These are phyloP conservation scores for Candida oleophila DNA, from an alignment of 805 yeast genomes.

Conservation along the genomic window DNA sequence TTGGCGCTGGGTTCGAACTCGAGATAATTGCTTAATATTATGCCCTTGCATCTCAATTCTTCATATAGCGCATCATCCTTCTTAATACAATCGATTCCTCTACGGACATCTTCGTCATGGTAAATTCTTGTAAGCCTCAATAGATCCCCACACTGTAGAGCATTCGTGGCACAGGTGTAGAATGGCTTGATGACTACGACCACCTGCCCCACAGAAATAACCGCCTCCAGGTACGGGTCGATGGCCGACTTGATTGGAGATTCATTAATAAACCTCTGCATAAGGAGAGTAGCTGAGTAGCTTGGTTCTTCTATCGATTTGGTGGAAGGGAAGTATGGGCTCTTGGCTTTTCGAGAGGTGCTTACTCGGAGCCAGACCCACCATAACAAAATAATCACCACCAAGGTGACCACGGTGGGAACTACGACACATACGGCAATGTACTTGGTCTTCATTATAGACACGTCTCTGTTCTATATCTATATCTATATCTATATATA, in stretches of 20 bases:
- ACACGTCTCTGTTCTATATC: too few relatives aligned
- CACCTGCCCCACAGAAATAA: slow-evolving; percentile 27
- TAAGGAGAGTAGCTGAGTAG: not conserved
- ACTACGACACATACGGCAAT: too few relatives aligned
- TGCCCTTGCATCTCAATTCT: slow-evolving; percentile 28
- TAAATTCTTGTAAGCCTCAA: slow-evolving; percentile 21
- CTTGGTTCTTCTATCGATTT: not conserved
- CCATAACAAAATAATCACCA: too few relatives aligned
- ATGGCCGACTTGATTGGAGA: slow-evolving; percentile 19
- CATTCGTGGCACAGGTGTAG: slow-evolving; percentile 10
- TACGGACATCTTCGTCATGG: slow-evolving; percentile 15
- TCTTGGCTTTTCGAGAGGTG: too few relatives aligned
- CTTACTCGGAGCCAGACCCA: too few relatives aligned
- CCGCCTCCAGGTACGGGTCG: slow-evolving; percentile 28
- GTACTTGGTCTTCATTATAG: too few relatives aligned
- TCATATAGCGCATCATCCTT: slow-evolving; percentile 15
- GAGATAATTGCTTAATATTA: slow-evolving; percentile 26
- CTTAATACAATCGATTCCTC: slow-evolving; percentile 15
- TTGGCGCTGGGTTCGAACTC: slow-evolving; percentile 11
- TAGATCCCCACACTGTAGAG: slow-evolving; percentile 30
- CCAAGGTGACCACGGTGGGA: too few relatives aligned
- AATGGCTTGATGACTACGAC: slow-evolving; percentile 33
- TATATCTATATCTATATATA: not conserved
- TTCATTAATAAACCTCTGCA: not conserved
- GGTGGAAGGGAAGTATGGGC: too few relatives aligned